Evolutionary conservation across 768 basidiomycete genomes (phyloP), one percentile per base, ranked within the genome.

Genomic region (Suillus cothurnatus): DNA sequence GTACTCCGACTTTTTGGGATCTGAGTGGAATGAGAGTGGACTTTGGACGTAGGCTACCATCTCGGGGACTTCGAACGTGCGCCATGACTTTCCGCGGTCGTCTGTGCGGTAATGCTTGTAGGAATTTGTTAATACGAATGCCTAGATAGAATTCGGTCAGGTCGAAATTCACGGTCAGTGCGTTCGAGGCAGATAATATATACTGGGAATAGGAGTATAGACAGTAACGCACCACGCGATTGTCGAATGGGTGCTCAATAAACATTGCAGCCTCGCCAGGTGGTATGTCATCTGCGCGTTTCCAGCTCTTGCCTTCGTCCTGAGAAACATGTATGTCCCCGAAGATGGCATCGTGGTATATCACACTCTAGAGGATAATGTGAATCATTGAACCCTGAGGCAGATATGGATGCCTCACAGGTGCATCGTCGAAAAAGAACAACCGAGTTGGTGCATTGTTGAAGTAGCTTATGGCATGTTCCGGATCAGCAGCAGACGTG

Each of bases 391-490:
- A n/a, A 23, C 32, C 38, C 64, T 38, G 39, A 66, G 49, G 36
- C 34, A 28, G n/a, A 58, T n/a, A 52, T 23, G n/a, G 31, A 81
- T 59, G 39, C 17, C 90, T 70, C 70, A 96, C 96, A 36, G 89
- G 77, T 8, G 93, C 90, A 78, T 97, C 97, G 67, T 98, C 93
- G 78, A 99, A 97, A 83, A 95, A 98, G 80, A 91, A 92, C 61
- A 97, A 73, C 70, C 85, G 83, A 15, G 85, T 85, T 11, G 95
- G 94, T 41, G 92, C 79, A 74, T 92, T 91, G 57, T 85, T 71
- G 76, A 97, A 93, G 64, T 81, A 78, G 39, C 78, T 82, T 61
- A 88, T 69, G 7, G 77, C 66, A 67, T 83, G 78, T 65, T 82
- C 73, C 69, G 88, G 88, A 32, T 82, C 72, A 71, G 82, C 83